Conservation (phyloP, 768 basidiomycete species). For the Cystobasidium ongulense region DNA sequence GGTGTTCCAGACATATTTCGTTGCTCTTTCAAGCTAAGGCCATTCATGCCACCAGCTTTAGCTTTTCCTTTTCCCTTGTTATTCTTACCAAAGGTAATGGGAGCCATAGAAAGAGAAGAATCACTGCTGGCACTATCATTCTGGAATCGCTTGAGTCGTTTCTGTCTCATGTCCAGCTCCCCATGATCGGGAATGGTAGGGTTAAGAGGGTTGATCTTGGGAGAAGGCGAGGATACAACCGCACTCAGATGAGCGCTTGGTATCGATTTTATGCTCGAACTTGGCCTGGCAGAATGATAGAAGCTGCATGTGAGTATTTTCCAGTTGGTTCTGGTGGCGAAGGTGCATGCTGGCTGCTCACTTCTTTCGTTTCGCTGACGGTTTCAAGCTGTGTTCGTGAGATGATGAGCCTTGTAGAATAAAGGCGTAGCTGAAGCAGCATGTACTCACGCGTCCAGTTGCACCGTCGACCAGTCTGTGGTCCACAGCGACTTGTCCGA, state of each 20-base stretch:
- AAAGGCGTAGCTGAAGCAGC: conserved; percentile 51
- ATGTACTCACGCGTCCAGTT: conserved; percentile 65
- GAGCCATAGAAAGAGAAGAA: background rate
- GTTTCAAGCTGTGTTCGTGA: conserved; percentile 7
- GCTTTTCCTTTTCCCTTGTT: conserved; percentile 20
- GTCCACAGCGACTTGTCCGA: conserved; percentile 73
- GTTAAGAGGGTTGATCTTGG: conserved; percentile 33
- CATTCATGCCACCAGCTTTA: conserved; percentile 35
- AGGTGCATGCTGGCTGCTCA: conserved; percentile 8
- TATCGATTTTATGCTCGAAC: conserved; percentile 42
- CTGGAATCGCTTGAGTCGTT: conserved; percentile 77
- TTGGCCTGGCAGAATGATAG: conserved; percentile 46
- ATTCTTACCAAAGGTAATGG: conserved; percentile 18
- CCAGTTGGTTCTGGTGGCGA: background rate
- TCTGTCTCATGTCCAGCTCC: conserved; percentile 46
- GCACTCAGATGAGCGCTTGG: conserved; percentile 18
- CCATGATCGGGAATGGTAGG: conserved; percentile 35
- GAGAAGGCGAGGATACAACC: conserved; percentile 19
- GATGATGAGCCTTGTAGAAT: background rate
- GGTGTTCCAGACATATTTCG: conserved; percentile 24
- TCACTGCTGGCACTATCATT: conserved; percentile 51
- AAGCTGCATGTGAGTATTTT: background rate
- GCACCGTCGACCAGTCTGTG: conserved; percentile 84
- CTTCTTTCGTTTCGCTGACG: conserved; percentile 40
- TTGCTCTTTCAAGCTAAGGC: conserved; percentile 40